Evolutionary conservation across 805 yeast genomes (phyloP), one percentile per base, ranked within the genome.

Genomic region (Candida endomychidarum): DNA sequence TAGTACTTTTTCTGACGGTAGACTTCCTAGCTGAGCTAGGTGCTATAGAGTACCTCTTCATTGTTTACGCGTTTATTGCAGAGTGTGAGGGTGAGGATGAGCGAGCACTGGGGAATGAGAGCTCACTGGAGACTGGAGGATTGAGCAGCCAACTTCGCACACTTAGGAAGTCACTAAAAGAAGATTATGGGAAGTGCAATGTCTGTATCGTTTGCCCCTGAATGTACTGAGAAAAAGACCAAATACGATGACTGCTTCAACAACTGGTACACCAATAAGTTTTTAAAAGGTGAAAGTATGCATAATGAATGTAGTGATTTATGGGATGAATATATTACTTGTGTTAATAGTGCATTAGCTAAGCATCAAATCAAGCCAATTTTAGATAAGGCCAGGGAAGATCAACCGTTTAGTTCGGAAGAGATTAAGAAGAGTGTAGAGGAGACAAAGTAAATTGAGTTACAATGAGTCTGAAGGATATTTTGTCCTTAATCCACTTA

Each of bases 211-310:
- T 86, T 93, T 72, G 98, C 99, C 25, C 96, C 97, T 18, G 98
- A 93, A 66, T 93, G 99, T 64, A 87, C 95, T 16, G 85, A 80
- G 24, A 77, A 83, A 42, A 93, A 93, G 63, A 79, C 80, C 52
- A 78, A 80, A 54, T 93, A 93, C 57, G 98, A 93, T 58, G 84
- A 81, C 54, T 93, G 99, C 61, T 93, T 93, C 68, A 90, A 89
- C 63, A 76, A 77, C 49, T 62, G 99, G 99, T 93, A 93, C 60
- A 81, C 93, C 4, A 97, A 93, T 52, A 85, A 84, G 61, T 85
- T 85, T 50, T 65, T 85, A 41, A 61, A 70, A 47, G 74, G 74
- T 2, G 60, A 66, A 51, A 61, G 77, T 50, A 63, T 78, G 41
- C 75, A 83, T 52, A 91, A 91, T 58, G 97, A 91, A 63, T 93